These are phyloP conservation scores for Clonostachys solani DNA, from an alignment of 2,329 filamentous ascomycete genomes.

Conservation along the genomic window DNA sequence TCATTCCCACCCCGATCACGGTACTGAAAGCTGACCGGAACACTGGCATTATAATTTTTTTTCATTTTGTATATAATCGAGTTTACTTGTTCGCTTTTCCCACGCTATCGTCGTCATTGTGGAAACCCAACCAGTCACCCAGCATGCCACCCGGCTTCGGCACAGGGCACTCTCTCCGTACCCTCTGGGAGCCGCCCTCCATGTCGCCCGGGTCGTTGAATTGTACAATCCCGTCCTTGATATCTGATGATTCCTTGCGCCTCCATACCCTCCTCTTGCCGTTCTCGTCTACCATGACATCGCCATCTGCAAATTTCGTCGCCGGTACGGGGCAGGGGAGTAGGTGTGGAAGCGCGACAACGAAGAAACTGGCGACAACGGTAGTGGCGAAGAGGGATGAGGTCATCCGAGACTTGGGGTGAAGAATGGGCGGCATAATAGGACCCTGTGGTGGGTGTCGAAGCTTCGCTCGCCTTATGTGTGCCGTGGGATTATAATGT, in stretches of 20 bases:
- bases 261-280: conserved; percentile 39
- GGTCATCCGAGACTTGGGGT: conserved; percentile 90
- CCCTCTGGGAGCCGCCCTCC: conserved; percentile 49
- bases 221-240: conserved; percentile 42
- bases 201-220: conserved; percentile 32
- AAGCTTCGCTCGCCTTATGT: too few relatives aligned
- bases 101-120: conserved; percentile 19
- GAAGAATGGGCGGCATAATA: conserved; percentile 79
- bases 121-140: conserved; percentile 71
- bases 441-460: background rate
- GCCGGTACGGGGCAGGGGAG: conserved; percentile 87
- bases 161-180: conserved; percentile 82
- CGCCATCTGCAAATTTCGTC: conserved; percentile 69
- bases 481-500: too few relatives aligned
- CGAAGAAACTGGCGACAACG: conserved; percentile 81
- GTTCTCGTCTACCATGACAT: conserved; percentile 39
- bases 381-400: conserved; percentile 95
- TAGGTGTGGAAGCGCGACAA: conserved; percentile 85
- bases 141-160: conserved; percentile 82
- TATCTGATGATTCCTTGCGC: conserved; percentile 23
- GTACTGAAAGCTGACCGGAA: too few relatives aligned
- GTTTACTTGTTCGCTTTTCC: background rate
- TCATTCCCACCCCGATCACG: too few relatives aligned
- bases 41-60: background rate
- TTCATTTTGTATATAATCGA: background rate